Evolutionary conservation across 139 green algal species (phyloP).

Genomic region (Micractinium sp.): DNA sequence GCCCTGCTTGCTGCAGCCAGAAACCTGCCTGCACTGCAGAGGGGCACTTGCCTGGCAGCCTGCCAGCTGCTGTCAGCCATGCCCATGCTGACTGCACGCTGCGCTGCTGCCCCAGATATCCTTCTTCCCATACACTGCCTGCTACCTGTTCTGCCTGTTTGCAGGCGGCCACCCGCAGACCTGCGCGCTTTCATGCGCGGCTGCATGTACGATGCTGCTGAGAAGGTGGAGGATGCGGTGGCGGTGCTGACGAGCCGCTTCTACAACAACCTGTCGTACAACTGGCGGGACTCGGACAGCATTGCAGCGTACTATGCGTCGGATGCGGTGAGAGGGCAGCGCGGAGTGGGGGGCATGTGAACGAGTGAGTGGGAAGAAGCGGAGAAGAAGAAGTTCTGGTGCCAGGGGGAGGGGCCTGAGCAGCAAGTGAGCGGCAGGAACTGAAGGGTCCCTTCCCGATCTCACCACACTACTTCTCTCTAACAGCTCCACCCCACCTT

Average conservation of each 20-base stretch:
- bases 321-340: constrained; percentile 21
- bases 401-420: too few relatives aligned
- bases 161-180: constrained; percentile 17
- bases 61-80: neutral
- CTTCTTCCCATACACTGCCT: neutral
- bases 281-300: constrained; percentile 25
- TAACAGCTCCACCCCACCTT: neutral
- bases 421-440: too few relatives aligned
- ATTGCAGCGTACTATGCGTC: constrained; percentile 45
- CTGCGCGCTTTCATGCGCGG: constrained; percentile 49
- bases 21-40: too few relatives aligned
- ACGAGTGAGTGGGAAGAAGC: neutral
- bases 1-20: neutral
- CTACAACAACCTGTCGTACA: constrained; percentile 50
- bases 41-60: too few relatives aligned
- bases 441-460: neutral
- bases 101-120: neutral
- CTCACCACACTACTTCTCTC: neutral
- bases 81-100: neutral
- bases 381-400: neutral
- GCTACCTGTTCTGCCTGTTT: too few relatives aligned
- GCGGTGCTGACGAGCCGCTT: constrained; percentile 17
- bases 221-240: constrained; percentile 38
- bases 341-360: neutral
- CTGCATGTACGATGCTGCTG: constrained; percentile 37